phyloP scores from a whole-genome alignment of 257 asterid species.

The Echium plantagineum region DNA sequence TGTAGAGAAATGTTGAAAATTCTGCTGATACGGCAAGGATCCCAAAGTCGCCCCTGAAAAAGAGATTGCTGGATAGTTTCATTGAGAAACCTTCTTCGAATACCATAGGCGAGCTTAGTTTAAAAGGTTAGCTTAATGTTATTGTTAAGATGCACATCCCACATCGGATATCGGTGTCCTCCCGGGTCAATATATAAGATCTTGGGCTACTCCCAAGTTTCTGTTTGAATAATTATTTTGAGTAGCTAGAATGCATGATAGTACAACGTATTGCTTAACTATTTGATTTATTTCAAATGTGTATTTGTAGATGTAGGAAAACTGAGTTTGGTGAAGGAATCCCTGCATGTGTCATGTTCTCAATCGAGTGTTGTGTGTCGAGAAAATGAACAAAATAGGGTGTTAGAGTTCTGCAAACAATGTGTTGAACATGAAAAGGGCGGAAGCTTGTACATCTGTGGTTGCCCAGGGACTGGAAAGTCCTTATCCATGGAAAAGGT shows the following conservation, averaged over 20 bases:
- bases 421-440: slow-evolving; percentile 58
- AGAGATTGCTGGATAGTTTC: slow-evolving; percentile 29
- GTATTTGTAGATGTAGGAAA: slow-evolving; percentile 44
- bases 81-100: slow-evolving; percentile 49
- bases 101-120: slow-evolving; percentile 45
- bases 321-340: slow-evolving; percentile 63
- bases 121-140: too few species aligned
- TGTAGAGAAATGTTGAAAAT: slow-evolving; percentile 32
- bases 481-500: slow-evolving; percentile 70
- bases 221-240: neutral
- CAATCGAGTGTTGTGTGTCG: slow-evolving; percentile 57
- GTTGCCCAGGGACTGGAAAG: slow-evolving; percentile 98
- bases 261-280: neutral
- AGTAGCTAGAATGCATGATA: neutral
- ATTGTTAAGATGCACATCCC: too few species aligned
- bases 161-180: too few species aligned
- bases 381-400: slow-evolving; percentile 54
- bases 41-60: slow-evolving; percentile 32
- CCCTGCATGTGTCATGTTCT: slow-evolving; percentile 67
- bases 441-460: slow-evolving; percentile 80
- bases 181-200: too few species aligned
- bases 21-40: slow-evolving; percentile 11
- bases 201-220: too few species aligned
- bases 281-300: neutral
- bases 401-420: slow-evolving; percentile 69